Conservation (phyloP, 805 yeast genomes). For the Pichia nakasei region DNA sequence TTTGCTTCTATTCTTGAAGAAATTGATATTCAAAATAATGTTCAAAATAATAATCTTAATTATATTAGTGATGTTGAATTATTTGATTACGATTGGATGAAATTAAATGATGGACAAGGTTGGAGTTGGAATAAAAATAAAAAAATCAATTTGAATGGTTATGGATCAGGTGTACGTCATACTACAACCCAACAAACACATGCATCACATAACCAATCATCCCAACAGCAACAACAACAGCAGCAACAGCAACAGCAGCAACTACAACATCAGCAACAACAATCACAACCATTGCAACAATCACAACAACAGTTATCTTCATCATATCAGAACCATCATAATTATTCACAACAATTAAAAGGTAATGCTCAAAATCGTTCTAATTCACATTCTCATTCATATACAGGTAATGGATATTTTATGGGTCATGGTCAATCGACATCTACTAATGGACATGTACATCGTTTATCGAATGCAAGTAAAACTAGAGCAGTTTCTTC, state of each 20-base stretch:
- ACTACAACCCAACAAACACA: conserved; percentile 4
- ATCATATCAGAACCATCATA: not conserved
- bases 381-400: conserved; percentile 1
- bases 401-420: not conserved
- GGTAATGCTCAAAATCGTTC: not conserved
- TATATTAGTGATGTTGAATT: conserved; percentile 38
- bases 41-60: not conserved
- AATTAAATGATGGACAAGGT: conserved; percentile 68
- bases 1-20: conserved; percentile 52
- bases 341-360: not conserved
- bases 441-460: not conserved
- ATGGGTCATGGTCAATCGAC: not conserved
- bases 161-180: conserved; percentile 36
- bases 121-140: conserved; percentile 73
- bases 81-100: conserved; percentile 76
- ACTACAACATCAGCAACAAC: not conserved
- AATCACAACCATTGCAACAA: conserved; percentile 2
- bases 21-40: conserved; percentile 27
- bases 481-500: conserved; percentile 3
- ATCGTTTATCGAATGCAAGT: not conserved
- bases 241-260: no score
- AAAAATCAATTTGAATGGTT: conserved; percentile 75
- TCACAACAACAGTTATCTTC: not conserved
- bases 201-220: not conserved
- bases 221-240: conserved; percentile 6